These are phyloP conservation scores for Monosporascus sp. DNA, from an alignment of 2,329 filamentous ascomycete genomes.

Conservation along the genomic window DNA sequence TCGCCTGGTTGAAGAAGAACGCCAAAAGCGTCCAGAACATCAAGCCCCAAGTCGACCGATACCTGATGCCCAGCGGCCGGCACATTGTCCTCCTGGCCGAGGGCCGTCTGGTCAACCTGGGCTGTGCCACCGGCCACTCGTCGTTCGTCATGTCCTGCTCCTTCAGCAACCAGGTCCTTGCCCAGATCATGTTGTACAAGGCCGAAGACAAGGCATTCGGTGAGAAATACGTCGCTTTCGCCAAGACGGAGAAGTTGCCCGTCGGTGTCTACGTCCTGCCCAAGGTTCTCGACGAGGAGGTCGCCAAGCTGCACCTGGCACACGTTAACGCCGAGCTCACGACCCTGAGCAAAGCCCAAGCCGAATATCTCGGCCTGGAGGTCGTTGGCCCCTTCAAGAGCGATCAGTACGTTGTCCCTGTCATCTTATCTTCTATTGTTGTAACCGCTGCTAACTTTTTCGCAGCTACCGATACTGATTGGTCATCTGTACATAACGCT, in stretches of 20 bases:
- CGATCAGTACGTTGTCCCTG: conserved; percentile 64
- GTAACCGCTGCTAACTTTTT: conserved; percentile 22
- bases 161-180: conserved; percentile 99
- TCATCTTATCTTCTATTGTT: background rate
- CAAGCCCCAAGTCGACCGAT: conserved; percentile 99
- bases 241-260: conserved; percentile 83
- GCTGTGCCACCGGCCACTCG: conserved; percentile 97
- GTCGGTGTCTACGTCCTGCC: conserved; percentile 93
- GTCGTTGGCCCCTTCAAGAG: conserved; percentile 91
- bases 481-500: conserved; percentile 20
- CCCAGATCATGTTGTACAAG: conserved; percentile 98
- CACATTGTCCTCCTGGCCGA: conserved; percentile 98
- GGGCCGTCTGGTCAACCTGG: conserved; percentile 98
- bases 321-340: conserved; percentile 95
- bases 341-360: conserved; percentile 78
- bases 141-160: conserved; percentile 99
- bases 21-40: conserved; percentile 92
- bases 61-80: conserved; percentile 85
- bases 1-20: conserved; percentile 98
- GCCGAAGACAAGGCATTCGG: conserved; percentile 78
- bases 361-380: conserved; percentile 87
- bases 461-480: conserved; percentile 63
- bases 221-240: conserved; percentile 95
- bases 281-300: conserved; percentile 99
- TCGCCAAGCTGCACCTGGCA: conserved; percentile 85